Conservation (phyloP, 176 grass and related monocot genomes). For the Bonia amplexicaulis region DNA sequence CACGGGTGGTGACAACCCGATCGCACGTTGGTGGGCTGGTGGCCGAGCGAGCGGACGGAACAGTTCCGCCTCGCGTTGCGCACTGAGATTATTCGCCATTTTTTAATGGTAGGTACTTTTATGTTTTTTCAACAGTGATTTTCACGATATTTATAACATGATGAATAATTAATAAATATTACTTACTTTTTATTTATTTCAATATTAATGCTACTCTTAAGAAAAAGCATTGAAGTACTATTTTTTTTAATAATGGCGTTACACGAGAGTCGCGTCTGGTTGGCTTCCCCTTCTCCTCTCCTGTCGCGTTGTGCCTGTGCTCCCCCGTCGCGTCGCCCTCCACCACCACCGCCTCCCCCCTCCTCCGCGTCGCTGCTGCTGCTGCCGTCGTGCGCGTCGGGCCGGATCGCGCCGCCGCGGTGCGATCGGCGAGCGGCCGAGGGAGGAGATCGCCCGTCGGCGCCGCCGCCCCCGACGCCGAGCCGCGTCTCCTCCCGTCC, state of each 20-base stretch:
- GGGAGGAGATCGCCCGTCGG: conserved; percentile 57
- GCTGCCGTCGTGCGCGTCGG: background rate
- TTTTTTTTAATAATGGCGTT: background rate
- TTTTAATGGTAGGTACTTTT: background rate
- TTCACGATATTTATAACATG: no score
- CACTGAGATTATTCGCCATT: conserved; percentile 28
- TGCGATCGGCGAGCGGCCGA: conserved; percentile 31
- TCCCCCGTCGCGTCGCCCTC: conserved; percentile 27
- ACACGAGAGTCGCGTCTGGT: conserved; percentile 35
- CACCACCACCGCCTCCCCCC: background rate
- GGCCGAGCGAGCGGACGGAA: background rate
- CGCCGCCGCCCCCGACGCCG: conserved; percentile 30
- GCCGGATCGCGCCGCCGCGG: conserved; percentile 31
- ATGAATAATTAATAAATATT: no score
- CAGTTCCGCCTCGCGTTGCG: conserved; percentile 7
- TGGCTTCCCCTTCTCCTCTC: background rate
- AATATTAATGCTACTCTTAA: no score
- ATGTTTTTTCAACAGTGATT: no score
- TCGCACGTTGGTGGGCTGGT: conserved; percentile 28
- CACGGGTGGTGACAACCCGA: conserved; percentile 17
- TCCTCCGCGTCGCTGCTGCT: background rate
- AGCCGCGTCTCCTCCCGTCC: conserved; percentile 53
- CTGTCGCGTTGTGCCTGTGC: background rate
- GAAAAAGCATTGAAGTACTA: no score
- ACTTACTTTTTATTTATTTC: no score